Evolutionary conservation across 805 yeast species (phyloP), one percentile per base, ranked within the genome.

Genomic region (Barnettozyma sucrosica): DNA sequence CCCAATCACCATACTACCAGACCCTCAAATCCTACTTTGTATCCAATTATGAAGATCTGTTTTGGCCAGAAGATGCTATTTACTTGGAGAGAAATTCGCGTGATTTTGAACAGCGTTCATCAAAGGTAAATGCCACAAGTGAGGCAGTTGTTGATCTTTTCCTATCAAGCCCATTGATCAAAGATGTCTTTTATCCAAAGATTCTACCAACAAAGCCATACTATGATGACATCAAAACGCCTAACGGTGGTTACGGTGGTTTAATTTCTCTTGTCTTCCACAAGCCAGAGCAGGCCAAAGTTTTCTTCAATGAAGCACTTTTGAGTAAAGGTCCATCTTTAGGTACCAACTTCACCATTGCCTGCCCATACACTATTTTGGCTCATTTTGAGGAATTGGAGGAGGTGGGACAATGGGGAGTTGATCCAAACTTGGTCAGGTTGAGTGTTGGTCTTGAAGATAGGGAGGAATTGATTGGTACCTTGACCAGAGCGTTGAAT

Each of bases 21-120:
- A 50, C 45, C 47, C 73, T 87, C 48, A 81, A 81, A 59, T 48
- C 63, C 36, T 74, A 74, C 55, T 70, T 81, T 55, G 58, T 74
- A 47, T 68, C 71, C 8, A 73, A 74, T 41, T 88, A 76, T 62
- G 87, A 81, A 56, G 97, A 92, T 58, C 66, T 74, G 7, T 75
- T 87, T 55, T 93, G 97, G 97, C 87, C 83, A 28, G 96, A 92
- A 66, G 99, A 93, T 67, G 96, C 96, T 1, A 79, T 93, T 46
- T 83, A 84, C 60, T 67, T 93, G 59, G 99, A 93, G 66, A 76
- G 97, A 61, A 93, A 93, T 70, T 88, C 96, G 5, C 78, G 98
- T 51, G 97, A 93, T 66, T 90, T 88, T 61, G 80, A 77, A 28
- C 68, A 68, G 20, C 74, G 97, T 58, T 83, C 76, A 33, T 52